A percentile compares a stretch with the other conserved stretches of the same genome.
phyloP scores from a whole-genome alignment of 2,329 filamentous ascomycete genomes.

The Diplocarpon rosae region DNA sequence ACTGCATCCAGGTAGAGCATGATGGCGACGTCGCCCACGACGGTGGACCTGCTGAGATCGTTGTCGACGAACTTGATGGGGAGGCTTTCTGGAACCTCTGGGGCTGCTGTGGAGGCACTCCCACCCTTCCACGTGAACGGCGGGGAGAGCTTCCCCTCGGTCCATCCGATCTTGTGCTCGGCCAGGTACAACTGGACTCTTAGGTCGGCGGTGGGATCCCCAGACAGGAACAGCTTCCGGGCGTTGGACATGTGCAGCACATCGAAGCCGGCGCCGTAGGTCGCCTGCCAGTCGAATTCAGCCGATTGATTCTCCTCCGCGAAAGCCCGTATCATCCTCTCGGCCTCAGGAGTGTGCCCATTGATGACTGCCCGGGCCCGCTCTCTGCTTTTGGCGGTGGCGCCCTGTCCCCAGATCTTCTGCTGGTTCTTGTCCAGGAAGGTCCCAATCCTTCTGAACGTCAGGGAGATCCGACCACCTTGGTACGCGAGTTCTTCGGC shows the following conservation, averaged over 20 bases:
- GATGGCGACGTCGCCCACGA: slow-evolving; percentile 41
- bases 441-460: slow-evolving; percentile 81
- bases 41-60: slow-evolving; percentile 35
- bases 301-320: slow-evolving; percentile 69
- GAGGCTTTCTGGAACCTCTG: slow-evolving; percentile 15
- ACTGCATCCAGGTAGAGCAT: slow-evolving; percentile 50
- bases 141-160: slow-evolving; percentile 19
- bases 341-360: slow-evolving; percentile 53
- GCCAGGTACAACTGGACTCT: slow-evolving; percentile 40
- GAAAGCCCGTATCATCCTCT: slow-evolving; percentile 67
- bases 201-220: slow-evolving; percentile 37
- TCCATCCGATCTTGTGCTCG: slow-evolving; percentile 35
- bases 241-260: slow-evolving; percentile 52
- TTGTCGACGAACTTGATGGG: slow-evolving; percentile 45
- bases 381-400: slow-evolving; percentile 52
- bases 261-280: slow-evolving; percentile 76
- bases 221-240: slow-evolving; percentile 36
- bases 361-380: slow-evolving; percentile 56
- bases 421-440: slow-evolving; percentile 57
- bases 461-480: slow-evolving; percentile 79
- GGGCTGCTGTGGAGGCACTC: slow-evolving; percentile 11
- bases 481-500: slow-evolving; percentile 58
- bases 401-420: slow-evolving; percentile 87
- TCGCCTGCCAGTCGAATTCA: slow-evolving; percentile 61
- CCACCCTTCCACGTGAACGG: slow-evolving; percentile 24